Percentiles rank a stretch among this genome's conserved stretches.
These are phyloP conservation scores for Lizanozyma gosingica DNA, from an alignment of 1,139 yeast species.

Conservation along the genomic window DNA sequence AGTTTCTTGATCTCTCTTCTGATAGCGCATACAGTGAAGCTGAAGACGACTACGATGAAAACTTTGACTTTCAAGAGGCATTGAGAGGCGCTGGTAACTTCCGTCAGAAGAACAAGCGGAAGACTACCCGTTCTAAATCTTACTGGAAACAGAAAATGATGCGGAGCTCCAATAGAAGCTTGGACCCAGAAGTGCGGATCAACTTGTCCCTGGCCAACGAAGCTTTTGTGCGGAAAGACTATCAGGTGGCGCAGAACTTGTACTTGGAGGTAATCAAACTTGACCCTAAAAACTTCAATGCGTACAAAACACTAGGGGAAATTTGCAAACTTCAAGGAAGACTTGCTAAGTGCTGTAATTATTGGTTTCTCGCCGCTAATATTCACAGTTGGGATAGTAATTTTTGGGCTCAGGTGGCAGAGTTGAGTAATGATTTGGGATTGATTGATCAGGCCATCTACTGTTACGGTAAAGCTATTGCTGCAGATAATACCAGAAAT, in stretches of 20 bases:
- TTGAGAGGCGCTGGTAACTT: conserved; percentile 57
- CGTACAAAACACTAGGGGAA: conserved; percentile 81
- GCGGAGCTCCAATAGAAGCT: conserved; percentile 32
- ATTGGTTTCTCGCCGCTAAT: conserved; percentile 82
- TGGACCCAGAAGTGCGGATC: conserved; percentile 64
- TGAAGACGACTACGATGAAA: conserved; percentile 35
- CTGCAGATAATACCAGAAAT: conserved; percentile 43
- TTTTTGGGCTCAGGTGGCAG: conserved; percentile 82
- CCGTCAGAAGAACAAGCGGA: conserved; percentile 36
- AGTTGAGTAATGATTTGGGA: conserved; percentile 61
- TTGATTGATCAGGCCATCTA: conserved; percentile 73
- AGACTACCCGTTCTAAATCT: conserved; percentile 18
- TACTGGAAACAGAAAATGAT: conserved; percentile 26
- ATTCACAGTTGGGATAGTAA: conserved; percentile 68
- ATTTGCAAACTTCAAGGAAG: conserved; percentile 66
- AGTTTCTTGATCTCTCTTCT: conserved; percentile 11
- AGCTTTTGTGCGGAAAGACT: conserved; percentile 61
- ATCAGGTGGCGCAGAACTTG: conserved; percentile 54
- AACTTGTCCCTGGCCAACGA: conserved; percentile 69
- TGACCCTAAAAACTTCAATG: conserved; percentile 72
- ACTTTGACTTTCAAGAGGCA: conserved; percentile 48
- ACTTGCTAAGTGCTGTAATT: conserved; percentile 63
- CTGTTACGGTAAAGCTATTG: conserved; percentile 69
- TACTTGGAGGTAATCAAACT: conserved; percentile 67
- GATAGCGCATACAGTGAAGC: conserved; percentile 16